These are phyloP conservation scores for Chlorella vulgaris DNA, from an alignment of 139 green algal species.

Conservation along the genomic window DNA sequence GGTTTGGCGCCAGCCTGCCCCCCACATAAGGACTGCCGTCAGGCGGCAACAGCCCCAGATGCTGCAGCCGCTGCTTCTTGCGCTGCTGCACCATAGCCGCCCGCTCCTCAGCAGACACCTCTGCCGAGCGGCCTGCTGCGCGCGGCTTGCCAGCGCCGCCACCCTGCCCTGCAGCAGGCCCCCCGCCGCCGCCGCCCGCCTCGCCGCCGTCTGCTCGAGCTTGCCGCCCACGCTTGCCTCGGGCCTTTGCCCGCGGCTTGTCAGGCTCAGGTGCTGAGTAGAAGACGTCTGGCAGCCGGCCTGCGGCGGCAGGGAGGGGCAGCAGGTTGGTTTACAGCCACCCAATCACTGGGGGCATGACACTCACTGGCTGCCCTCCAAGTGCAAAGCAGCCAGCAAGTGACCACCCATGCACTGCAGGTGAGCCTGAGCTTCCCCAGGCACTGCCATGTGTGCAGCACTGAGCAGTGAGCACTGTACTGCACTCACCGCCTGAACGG, in stretches of 20 bases:
- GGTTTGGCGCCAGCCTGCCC: slow-evolving; percentile 13
- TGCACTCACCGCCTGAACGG: slow-evolving; percentile 1
- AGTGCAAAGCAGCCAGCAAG: too few species aligned
- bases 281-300: slow-evolving; percentile 39
- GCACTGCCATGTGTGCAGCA: too few species aligned
- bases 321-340: neutral
- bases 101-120: slow-evolving; percentile 14
- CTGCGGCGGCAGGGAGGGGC: neutral
- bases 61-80: slow-evolving; percentile 30
- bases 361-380: too few species aligned
- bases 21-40: slow-evolving; percentile 15
- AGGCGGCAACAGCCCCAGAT: slow-evolving; percentile 33
- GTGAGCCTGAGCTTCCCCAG: too few species aligned
- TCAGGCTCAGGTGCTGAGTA: slow-evolving; percentile 25
- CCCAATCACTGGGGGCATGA: too few species aligned
- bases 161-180: neutral
- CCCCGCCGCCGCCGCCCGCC: neutral
- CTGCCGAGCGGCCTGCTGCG: neutral
- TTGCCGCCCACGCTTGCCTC: slow-evolving; percentile 12
- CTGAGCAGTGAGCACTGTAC: too few species aligned
- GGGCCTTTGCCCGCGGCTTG: slow-evolving; percentile 18
- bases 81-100: slow-evolving; percentile 10
- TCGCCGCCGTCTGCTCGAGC: too few species aligned
- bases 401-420: too few species aligned
- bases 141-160: neutral